phyloP scores from a whole-genome alignment of 2,329 filamentous ascomycete species.

The Fusarium bactridioides region DNA sequence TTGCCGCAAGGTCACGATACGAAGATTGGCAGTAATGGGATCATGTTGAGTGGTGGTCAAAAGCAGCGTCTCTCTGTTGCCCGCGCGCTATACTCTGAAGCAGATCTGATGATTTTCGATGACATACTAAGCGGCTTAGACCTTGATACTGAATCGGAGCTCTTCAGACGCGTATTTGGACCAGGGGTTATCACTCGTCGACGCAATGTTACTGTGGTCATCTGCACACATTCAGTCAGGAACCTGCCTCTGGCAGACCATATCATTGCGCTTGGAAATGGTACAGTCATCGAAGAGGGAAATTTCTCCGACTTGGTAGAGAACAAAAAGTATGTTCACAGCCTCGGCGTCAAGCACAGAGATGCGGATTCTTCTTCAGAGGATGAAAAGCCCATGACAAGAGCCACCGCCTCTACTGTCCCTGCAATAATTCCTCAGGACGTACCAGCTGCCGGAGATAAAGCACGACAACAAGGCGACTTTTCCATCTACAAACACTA shows the following conservation, averaged over 20 bases:
- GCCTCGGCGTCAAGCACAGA: conserved; percentile 45
- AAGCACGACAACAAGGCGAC: conserved; percentile 44
- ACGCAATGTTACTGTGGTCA: conserved; percentile 50
- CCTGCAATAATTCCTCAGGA: not conserved
- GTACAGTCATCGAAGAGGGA: conserved; percentile 54
- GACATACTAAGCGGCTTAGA: conserved; percentile 56
- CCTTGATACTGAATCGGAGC: conserved; percentile 51
- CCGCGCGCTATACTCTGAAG: conserved; percentile 53
- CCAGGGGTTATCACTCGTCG: conserved; percentile 49
- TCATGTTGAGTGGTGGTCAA: conserved; percentile 55
- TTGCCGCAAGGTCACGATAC: conserved; percentile 50
- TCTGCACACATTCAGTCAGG: conserved; percentile 48
- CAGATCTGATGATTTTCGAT: conserved; percentile 54
- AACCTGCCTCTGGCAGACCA: conserved; percentile 52
- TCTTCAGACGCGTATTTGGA: conserved; percentile 55
- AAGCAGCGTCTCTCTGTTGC: conserved; percentile 50
- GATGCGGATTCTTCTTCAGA: not conserved
- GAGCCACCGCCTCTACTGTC: not conserved
- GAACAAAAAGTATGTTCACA: conserved; percentile 50
- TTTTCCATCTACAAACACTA: conserved; percentile 48
- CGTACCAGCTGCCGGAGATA: conserved; percentile 25
- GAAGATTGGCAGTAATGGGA: conserved; percentile 51
- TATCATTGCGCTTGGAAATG: conserved; percentile 55
- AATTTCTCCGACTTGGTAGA: conserved; percentile 37
- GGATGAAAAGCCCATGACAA: not conserved